A percentile compares a stretch with the other conserved stretches of the same genome.
Evolutionary conservation across 108 stramenopile species (phyloP).

Genomic region (Pseudonitzschia multiseries): DNA sequence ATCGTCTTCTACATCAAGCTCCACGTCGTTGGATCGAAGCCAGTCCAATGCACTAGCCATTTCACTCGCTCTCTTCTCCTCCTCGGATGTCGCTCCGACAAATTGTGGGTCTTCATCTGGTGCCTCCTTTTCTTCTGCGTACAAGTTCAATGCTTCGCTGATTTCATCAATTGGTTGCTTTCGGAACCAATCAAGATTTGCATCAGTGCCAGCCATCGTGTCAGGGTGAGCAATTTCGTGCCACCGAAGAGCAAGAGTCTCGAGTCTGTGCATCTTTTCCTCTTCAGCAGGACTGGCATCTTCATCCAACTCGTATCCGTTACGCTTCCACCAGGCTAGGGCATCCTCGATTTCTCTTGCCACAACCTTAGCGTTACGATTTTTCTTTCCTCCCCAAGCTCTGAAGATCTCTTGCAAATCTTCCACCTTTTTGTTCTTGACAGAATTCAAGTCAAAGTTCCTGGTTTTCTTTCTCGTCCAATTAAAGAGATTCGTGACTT

Average conservation of each 20-base stretch:
- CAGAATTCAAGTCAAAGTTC: constrained; percentile 20
- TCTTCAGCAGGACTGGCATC: constrained; percentile 28
- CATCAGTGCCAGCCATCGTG: not conserved
- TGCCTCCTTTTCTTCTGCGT: not conserved
- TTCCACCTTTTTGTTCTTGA: constrained; percentile 22
- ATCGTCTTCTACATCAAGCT: constrained; percentile 37
- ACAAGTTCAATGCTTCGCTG: constrained; percentile 4
- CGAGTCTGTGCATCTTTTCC: constrained; percentile 35
- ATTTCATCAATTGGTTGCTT: constrained; percentile 24
- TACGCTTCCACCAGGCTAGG: constrained; percentile 33
- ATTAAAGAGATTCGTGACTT: constrained; percentile 10
- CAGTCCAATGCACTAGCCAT: constrained; percentile 50
- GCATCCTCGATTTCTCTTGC: constrained; percentile 40
- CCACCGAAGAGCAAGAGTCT: constrained; percentile 26
- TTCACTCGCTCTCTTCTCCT: constrained; percentile 44
- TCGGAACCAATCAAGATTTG: constrained; percentile 37
- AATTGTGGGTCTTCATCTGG: not conserved
- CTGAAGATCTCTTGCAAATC: constrained; percentile 24
- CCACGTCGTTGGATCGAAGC: constrained; percentile 45
- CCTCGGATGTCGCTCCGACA: constrained; percentile 22
- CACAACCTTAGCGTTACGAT: constrained; percentile 31
- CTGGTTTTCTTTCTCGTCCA: constrained; percentile 38
- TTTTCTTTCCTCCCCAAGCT: constrained; percentile 33
- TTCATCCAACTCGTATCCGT: constrained; percentile 19
- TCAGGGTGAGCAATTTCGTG: constrained; percentile 22